phyloP scores from a whole-genome alignment of 2,329 filamentous ascomycete genomes.

The Colletotrichum aenigma region DNA sequence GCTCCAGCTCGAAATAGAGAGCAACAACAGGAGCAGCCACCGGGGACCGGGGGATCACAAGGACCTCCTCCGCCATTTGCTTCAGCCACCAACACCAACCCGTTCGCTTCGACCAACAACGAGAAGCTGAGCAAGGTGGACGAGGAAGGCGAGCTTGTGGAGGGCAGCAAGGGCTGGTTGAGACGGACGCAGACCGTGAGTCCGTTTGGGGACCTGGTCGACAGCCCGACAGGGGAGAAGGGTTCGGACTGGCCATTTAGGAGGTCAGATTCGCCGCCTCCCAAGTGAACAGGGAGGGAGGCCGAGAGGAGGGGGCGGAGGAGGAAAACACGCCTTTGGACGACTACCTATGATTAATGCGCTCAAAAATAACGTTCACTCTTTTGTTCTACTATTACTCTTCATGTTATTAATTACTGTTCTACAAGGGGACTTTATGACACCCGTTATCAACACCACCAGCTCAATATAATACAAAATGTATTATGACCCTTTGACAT shows the following conservation, averaged over 20 bases:
- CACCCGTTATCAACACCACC: background rate
- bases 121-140: conserved; percentile 8
- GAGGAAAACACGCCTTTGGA: background rate
- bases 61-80: background rate
- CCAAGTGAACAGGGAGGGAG: background rate
- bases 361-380: background rate
- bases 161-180: conserved; percentile 32
- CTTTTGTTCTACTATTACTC: background rate
- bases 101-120: background rate
- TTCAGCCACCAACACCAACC: background rate
- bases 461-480: background rate
- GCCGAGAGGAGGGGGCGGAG: background rate
- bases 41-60: background rate
- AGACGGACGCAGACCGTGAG: conserved; percentile 33
- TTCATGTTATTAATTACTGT: background rate
- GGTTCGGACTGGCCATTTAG: conserved; percentile 11
- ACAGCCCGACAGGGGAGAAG: conserved; percentile 4
- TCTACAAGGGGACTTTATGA: background rate
- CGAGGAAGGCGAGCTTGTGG: conserved; percentile 11
- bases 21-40: background rate
- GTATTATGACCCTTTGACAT: background rate
- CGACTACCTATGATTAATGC: background rate
- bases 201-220: conserved; percentile 34
- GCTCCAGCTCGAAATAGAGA: background rate
- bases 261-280: background rate